These are phyloP conservation scores for Grigorovia jiainica DNA, from an alignment of 805 yeast species.

Conservation along the genomic window DNA sequence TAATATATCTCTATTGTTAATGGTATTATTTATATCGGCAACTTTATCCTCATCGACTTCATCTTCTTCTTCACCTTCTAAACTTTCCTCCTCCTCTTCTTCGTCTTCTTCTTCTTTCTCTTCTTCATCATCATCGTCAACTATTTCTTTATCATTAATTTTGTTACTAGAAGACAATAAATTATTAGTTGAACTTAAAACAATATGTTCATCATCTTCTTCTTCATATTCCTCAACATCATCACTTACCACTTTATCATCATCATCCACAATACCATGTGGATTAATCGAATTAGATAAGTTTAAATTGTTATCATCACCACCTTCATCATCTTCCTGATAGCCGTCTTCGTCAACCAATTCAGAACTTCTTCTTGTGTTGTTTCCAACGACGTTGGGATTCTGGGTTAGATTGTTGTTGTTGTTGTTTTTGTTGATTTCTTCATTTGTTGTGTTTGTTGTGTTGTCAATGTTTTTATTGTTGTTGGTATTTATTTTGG, in stretches of 20 bases:
- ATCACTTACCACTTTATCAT: conserved; percentile 1
- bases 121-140: conserved; percentile 6
- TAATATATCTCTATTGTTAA: background rate
- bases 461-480: no score
- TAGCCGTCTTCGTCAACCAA: conserved; percentile 12
- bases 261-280: background rate
- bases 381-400: background rate
- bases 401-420: background rate
- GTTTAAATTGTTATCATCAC: conserved; percentile 2
- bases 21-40: background rate
- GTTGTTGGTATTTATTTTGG: background rate
- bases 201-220: conserved; percentile 3
- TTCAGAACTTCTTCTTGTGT: background rate
- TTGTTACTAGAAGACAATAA: background rate
- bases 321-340: conserved; percentile 14
- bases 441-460: background rate
- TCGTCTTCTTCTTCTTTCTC: conserved; percentile 6
- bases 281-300: background rate
- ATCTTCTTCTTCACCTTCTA: conserved; percentile 15
- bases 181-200: background rate
- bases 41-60: conserved; percentile 2
- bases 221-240: conserved; percentile 3
- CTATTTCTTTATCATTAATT: conserved; percentile 3
- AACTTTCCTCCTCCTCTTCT: conserved; percentile 9
- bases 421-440: background rate